These are phyloP conservation scores for Neurospora tetraspora DNA, from an alignment of 495 filamentous ascomycete genomes.

Conservation along the genomic window DNA sequence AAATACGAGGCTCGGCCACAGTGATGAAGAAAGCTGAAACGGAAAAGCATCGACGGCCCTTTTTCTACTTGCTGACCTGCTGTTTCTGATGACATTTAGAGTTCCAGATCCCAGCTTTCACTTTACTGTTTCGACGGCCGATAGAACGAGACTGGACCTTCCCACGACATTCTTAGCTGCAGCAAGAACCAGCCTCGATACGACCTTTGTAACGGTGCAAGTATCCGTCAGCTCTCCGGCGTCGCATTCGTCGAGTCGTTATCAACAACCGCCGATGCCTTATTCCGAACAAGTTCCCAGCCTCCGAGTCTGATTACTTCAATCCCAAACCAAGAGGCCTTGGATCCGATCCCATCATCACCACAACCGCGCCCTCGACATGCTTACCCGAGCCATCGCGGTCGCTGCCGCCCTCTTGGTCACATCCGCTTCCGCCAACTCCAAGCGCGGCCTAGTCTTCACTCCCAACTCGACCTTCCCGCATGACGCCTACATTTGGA, in stretches of 20 bases:
- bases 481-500: constrained; percentile 53
- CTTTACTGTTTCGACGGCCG: not conserved
- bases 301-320: not conserved
- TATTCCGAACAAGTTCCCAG: not conserved
- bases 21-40: not conserved
- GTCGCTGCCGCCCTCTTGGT: constrained; percentile 3
- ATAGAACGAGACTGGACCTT: not conserved
- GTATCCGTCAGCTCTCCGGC: not conserved
- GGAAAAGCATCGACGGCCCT: not conserved
- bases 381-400: constrained; percentile 1
- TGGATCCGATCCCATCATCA: constrained; percentile 3
- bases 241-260: not conserved
- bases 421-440: constrained; percentile 23
- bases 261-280: not conserved
- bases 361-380: not conserved
- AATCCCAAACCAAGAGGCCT: not conserved
- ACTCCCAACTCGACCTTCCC: constrained; percentile 40
- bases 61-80: not conserved
- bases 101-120: not conserved
- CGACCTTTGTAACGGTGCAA: not conserved
- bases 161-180: not conserved
- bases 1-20: not conserved
- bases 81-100: not conserved
- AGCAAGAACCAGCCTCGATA: not conserved
- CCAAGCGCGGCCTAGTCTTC: constrained; percentile 65